Conservation (phyloP, 2,329 filamentous ascomycete genomes). For the Pseudocercospora pini-densiflorae region DNA sequence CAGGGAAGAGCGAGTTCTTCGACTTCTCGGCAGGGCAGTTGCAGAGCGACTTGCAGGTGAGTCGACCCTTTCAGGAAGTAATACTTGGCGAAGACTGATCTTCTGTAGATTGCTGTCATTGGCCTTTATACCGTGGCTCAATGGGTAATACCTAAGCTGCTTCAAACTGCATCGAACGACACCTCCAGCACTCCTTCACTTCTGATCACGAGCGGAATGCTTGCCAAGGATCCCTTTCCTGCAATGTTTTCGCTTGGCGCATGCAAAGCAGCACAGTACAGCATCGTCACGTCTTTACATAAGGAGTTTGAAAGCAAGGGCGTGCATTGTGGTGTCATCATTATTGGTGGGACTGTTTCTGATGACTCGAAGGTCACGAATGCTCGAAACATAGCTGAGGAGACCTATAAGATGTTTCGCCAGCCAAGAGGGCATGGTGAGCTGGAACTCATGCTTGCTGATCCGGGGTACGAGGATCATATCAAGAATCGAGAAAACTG, state of each 20-base stretch:
- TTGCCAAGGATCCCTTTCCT: slow-evolving; percentile 48
- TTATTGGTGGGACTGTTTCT: slow-evolving; percentile 47
- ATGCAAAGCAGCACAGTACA: slow-evolving; percentile 56
- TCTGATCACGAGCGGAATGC: slow-evolving; percentile 52
- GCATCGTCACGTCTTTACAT: slow-evolving; percentile 50
- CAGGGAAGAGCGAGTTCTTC: slow-evolving; percentile 47
- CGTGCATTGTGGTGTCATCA: slow-evolving; percentile 52
- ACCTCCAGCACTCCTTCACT: slow-evolving; percentile 46
- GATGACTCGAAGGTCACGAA: slow-evolving; percentile 44
- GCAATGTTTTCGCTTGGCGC: slow-evolving; percentile 51
- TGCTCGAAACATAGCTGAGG: slow-evolving; percentile 49
- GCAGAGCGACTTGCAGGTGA: slow-evolving; percentile 54
- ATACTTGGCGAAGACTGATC: slow-evolving; percentile 2
- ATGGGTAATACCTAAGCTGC: slow-evolving; percentile 49
- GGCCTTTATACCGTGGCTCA: slow-evolving; percentile 52
- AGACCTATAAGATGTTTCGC: slow-evolving; percentile 48
- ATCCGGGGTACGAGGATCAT: slow-evolving; percentile 11
- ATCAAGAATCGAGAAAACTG: slow-evolving; percentile 7
- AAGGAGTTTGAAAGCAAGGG: slow-evolving; percentile 44
- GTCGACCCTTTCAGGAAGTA: not conserved
- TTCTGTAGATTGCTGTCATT: slow-evolving; percentile 48
- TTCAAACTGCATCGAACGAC: slow-evolving; percentile 31
- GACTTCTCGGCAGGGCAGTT: slow-evolving; percentile 50
- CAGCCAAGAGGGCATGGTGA: slow-evolving; percentile 36
- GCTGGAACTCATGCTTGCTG: slow-evolving; percentile 38